Evolutionary conservation across 768 basidiomycete genomes (phyloP).

Genomic region (Podaxis sp.): DNA sequence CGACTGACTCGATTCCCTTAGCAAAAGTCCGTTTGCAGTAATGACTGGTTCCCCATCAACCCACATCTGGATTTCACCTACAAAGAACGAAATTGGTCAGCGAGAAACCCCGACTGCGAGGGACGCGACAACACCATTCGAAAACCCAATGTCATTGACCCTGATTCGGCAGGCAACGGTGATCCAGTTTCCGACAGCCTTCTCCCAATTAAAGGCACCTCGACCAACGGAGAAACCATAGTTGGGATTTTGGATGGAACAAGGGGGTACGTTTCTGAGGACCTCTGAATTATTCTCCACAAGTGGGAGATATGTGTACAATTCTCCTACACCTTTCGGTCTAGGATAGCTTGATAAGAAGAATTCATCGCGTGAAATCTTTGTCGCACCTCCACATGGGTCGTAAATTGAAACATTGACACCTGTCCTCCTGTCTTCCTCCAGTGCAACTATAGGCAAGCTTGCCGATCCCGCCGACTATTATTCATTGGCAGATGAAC

Average conservation of each 20-base stretch:
- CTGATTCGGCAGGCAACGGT: conserved; percentile 65
- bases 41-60: conserved; percentile 63
- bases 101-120: background rate
- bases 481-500: conserved; percentile 20
- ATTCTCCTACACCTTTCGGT: conserved; percentile 53
- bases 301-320: conserved; percentile 72
- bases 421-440: conserved; percentile 60
- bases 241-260: conserved; percentile 49
- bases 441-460: conserved; percentile 67
- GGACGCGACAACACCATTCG: conserved; percentile 46
- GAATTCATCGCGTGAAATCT: background rate
- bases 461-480: conserved; percentile 58
- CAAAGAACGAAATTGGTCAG: background rate
- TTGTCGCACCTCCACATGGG: conserved; percentile 70
- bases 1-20: conserved; percentile 43
- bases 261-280: conserved; percentile 48
- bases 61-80: conserved; percentile 68
- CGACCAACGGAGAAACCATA: conserved; percentile 70
- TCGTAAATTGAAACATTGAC: conserved; percentile 66
- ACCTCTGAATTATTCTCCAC: conserved; percentile 39
- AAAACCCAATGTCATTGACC: conserved; percentile 58
- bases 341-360: conserved; percentile 28
- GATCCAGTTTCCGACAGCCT: conserved; percentile 58
- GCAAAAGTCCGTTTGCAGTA: conserved; percentile 42
- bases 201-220: conserved; percentile 55